These are phyloP conservation scores for Geranium incanum DNA, from an alignment of 441 rosid genomes.

Conservation along the genomic window DNA sequence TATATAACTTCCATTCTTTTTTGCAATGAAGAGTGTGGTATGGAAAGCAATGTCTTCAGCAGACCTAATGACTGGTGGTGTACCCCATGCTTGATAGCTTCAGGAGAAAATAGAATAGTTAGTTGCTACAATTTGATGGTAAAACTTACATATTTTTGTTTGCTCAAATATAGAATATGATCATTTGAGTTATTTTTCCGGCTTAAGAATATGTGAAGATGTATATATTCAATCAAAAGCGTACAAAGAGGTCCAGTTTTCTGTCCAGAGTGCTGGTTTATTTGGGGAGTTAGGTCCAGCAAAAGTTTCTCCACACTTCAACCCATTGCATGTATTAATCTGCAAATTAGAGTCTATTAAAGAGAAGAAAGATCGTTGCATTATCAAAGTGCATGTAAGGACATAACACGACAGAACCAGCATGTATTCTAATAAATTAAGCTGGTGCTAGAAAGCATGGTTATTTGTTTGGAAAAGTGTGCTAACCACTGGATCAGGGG, in stretches of 20 bases:
- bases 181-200: too few relatives aligned
- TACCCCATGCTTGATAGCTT: constrained; percentile 60
- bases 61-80: constrained; percentile 52
- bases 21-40: constrained; percentile 53
- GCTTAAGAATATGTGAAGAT: too few relatives aligned
- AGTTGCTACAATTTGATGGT: background rate
- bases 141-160: background rate
- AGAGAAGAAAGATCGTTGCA: too few relatives aligned
- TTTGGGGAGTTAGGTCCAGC: constrained; percentile 55
- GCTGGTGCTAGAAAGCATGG: too few relatives aligned
- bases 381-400: too few relatives aligned
- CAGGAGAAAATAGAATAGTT: background rate
- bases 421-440: too few relatives aligned
- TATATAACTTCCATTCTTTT: constrained; percentile 45
- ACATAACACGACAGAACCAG: background rate
- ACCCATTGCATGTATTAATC: constrained; percentile 69
- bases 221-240: too few relatives aligned
- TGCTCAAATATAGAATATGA: background rate
- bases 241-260: constrained; percentile 63
- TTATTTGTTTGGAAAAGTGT: too few relatives aligned
- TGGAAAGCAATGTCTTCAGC: constrained; percentile 64
- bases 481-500: constrained; percentile 68
- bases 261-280: constrained; percentile 65
- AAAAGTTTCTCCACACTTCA: constrained; percentile 66
- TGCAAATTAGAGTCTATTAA: constrained; percentile 14